Conservation (phyloP, 148 eudicot genomes). For the Chenopodium suecicum region DNA sequence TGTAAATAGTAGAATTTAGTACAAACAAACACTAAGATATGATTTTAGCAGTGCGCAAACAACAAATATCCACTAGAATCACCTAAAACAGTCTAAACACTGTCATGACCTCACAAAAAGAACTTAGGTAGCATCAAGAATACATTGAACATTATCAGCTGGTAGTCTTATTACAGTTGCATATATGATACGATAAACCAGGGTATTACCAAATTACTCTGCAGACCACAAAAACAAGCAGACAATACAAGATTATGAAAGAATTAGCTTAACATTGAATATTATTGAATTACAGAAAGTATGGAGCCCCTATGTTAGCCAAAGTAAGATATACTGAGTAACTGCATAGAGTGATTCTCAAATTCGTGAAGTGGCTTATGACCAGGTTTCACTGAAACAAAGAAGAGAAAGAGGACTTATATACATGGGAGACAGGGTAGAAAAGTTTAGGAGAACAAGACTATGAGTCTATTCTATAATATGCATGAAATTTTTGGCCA, state of each 20-base stretch:
- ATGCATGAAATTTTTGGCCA: neutral
- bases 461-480: too few species aligned
- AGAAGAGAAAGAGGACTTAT: neutral
- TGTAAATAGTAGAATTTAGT: too few species aligned
- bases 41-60: too few species aligned
- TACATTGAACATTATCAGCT: too few species aligned
- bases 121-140: neutral
- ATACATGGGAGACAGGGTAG: neutral
- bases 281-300: neutral
- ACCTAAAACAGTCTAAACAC: too few species aligned
- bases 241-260: neutral
- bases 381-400: neutral
- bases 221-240: neutral
- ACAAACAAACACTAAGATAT: too few species aligned
- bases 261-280: neutral
- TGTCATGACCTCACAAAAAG: too few species aligned
- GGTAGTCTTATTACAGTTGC: neutral
- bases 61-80: too few species aligned
- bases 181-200: neutral
- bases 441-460: too few species aligned
- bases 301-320: neutral
- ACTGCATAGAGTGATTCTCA: too few species aligned
- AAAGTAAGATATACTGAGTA: neutral
- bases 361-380: too few species aligned
- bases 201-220: neutral